A percentile compares a stretch with the other conserved stretches of the same genome.
Conservation (phyloP, 1,139 yeast species). For the Geotrichum candidum region DNA sequence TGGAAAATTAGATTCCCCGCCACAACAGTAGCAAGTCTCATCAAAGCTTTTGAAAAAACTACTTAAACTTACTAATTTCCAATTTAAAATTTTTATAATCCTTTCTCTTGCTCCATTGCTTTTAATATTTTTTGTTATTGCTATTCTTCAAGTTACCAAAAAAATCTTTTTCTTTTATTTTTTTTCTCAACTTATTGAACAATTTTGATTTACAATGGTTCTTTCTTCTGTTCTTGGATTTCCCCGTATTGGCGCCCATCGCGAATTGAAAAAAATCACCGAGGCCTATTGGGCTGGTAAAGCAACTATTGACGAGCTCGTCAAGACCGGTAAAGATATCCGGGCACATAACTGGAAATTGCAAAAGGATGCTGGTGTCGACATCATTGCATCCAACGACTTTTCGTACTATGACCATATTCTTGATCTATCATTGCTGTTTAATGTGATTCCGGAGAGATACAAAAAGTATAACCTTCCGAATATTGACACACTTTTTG, state of each 20-base stretch:
- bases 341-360: constrained; percentile 97
- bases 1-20: neutral
- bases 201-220: constrained; percentile 53
- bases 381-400: constrained; percentile 93
- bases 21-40: neutral
- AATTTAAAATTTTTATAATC: too few relatives aligned
- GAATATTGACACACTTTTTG: constrained; percentile 87
- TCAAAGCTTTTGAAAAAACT: neutral
- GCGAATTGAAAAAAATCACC: constrained; percentile 97
- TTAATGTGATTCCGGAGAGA: constrained; percentile 95
- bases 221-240: constrained; percentile 95
- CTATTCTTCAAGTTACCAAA: neutral
- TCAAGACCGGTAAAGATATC: constrained; percentile 89
- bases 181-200: neutral
- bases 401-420: constrained; percentile 98
- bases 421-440: constrained; percentile 82
- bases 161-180: neutral
- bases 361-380: constrained; percentile 96
- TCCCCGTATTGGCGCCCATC: constrained; percentile 97
- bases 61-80: neutral
- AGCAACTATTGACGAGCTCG: constrained; percentile 76
- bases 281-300: constrained; percentile 99
- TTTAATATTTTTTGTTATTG: neutral
- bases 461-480: constrained; percentile 88
- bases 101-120: neutral